Evolutionary conservation across 495 filamentous ascomycete species (phyloP).

Genomic region (Apiosordaria backusii): DNA sequence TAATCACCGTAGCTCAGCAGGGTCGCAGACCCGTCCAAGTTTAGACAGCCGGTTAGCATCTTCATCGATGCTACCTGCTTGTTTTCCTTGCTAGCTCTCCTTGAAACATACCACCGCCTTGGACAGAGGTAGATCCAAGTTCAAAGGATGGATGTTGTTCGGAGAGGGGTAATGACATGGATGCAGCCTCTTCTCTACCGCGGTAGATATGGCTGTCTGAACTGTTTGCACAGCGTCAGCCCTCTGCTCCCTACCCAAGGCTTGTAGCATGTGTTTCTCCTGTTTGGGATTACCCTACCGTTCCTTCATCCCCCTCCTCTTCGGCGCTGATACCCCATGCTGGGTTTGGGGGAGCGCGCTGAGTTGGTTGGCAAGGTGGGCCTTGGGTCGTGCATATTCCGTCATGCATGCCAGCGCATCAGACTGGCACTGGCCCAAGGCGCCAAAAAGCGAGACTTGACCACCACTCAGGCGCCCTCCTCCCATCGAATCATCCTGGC

Average conservation of each 20-base stretch:
- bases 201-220: background rate
- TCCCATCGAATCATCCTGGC: constrained; percentile 39
- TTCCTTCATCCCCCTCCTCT: constrained; percentile 5
- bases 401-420: constrained; percentile 59
- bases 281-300: background rate
- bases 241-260: background rate
- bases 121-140: background rate
- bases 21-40: background rate
- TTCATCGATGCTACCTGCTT: background rate
- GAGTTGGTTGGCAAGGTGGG: constrained; percentile 44
- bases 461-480: constrained; percentile 33
- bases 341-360: constrained; percentile 26
- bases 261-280: constrained; percentile 13
- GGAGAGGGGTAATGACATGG: background rate
- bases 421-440: constrained; percentile 44
- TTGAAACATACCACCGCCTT: background rate
- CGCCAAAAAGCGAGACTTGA: constrained; percentile 40
- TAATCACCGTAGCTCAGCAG: background rate
- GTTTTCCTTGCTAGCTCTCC: background rate
- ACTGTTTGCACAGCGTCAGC: constrained; percentile 1
- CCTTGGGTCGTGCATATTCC: constrained; percentile 52
- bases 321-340: constrained; percentile 25
- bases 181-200: background rate
- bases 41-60: background rate
- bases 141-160: background rate